Conservation (phyloP, 2,329 filamentous ascomycete genomes). For the Sodiomyces alkalinus region DNA sequence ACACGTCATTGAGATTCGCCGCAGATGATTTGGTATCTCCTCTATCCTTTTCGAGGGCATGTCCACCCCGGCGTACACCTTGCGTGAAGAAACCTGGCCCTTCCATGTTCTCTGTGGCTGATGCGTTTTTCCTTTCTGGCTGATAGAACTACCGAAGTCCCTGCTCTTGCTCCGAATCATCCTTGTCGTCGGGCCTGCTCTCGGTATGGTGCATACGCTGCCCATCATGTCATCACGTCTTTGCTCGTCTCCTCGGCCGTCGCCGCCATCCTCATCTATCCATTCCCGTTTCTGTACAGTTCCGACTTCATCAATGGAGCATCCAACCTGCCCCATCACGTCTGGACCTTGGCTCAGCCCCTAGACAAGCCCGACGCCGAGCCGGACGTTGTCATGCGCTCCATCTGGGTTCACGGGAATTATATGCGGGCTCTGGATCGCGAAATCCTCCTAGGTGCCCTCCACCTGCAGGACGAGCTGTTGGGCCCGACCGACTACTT, state of each 20-base stretch:
- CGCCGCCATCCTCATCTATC: constrained; percentile 56
- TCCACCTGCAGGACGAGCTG: constrained; percentile 55
- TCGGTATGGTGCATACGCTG: constrained; percentile 54
- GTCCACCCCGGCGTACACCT: constrained; percentile 18
- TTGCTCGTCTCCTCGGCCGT: constrained; percentile 60
- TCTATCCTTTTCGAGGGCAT: constrained; percentile 65
- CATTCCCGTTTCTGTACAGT: constrained; percentile 60
- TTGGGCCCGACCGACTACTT: constrained; percentile 46
- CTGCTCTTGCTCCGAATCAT: constrained; percentile 46
- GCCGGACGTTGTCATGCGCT: constrained; percentile 67
- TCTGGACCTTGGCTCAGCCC: constrained; percentile 62
- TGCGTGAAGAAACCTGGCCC: not conserved
- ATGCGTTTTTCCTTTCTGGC: constrained; percentile 4
- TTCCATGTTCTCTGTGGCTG: too few relatives aligned
- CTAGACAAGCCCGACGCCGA: constrained; percentile 33
- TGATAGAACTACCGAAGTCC: constrained; percentile 64
- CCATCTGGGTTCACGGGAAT: constrained; percentile 66
- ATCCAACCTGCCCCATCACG: constrained; percentile 61
- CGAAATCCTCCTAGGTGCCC: constrained; percentile 47
- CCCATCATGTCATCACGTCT: constrained; percentile 59
- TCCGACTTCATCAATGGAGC: constrained; percentile 56
- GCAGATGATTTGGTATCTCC: constrained; percentile 59
- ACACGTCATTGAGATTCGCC: too few relatives aligned
- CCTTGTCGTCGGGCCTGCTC: constrained; percentile 50
- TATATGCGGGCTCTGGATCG: constrained; percentile 63